Conservation (phyloP, 2,329 filamentous ascomycete genomes). For the Fusarium goolgardi region DNA sequence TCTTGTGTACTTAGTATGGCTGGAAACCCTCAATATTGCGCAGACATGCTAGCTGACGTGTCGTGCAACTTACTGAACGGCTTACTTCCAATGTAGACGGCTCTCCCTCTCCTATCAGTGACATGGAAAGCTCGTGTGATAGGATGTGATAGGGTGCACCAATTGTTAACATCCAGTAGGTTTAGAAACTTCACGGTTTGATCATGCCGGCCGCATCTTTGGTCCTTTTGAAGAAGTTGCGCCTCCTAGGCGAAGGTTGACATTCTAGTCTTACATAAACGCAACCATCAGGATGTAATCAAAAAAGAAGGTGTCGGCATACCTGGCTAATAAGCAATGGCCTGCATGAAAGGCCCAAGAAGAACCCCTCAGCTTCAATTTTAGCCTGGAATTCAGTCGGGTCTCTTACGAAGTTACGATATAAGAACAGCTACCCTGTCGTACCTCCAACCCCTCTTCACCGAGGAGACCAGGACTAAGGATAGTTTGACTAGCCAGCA, state of each 20-base stretch:
- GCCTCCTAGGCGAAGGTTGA: background rate
- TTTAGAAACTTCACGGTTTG: background rate
- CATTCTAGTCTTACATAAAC: background rate
- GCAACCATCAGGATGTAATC: background rate
- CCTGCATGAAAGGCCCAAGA: background rate
- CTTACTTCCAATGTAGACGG: background rate
- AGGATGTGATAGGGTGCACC: background rate
- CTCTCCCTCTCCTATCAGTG: background rate
- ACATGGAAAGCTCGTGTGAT: background rate
- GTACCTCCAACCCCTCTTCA: background rate
- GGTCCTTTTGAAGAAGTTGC: background rate
- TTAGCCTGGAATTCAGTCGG: background rate
- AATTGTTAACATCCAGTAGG: background rate
- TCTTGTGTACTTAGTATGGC: background rate
- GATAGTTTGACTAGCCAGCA: background rate
- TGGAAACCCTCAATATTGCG: background rate
- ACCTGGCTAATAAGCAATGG: background rate
- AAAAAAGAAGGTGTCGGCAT: background rate
- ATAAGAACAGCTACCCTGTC: background rate
- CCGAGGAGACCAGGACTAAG: background rate
- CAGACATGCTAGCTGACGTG: background rate
- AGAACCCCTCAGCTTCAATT: background rate
- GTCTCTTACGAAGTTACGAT: background rate
- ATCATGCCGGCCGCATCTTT: background rate
- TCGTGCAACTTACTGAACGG: background rate